Evolutionary conservation across 257 asterid genomes (phyloP), one percentile per base, ranked within the genome.

Genomic region (Nicotiana tomentosiformis): DNA sequence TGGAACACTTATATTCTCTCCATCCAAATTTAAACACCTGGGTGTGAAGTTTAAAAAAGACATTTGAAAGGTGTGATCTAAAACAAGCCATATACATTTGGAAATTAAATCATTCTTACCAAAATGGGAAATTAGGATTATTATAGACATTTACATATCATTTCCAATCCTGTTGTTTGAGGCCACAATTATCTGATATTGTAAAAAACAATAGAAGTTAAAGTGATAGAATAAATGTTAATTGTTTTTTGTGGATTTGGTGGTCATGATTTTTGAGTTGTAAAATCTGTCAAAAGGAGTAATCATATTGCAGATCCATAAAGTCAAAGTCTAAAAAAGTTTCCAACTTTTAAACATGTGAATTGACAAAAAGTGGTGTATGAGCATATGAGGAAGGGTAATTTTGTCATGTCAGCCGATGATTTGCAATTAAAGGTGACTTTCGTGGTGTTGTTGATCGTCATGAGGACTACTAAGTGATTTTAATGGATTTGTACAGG

Each of bases 401-500:
- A 20, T 81, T 79, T 83, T 84, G 87, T 84, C 60, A 77, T 60
- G 15, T 74, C 64, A 14, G 61, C 20, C 5, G 57, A 74, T 72
- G 61, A 1, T 49, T 72, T 72, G 61, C 61, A 72, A 23, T 6
- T 72, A 46, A 12, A 23, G 26, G 7, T 43, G 37, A 14, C 70
- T 65, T 65, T 65, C 9, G 15, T 65, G 39, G 46, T 77, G 56
- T 12, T 51, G 66, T 56, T 30, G 51, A 78, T 81, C 67, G 53
- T 51, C 46, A 26, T 37, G 61, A 35, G 29, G 12, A 68, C 68
- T 62, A 46, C 58, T 39, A 35, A 32, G 56, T 65, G 85, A 66
- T 82, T 82, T 82, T 86, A 70, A 62, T 83, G 80, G 39, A 39
- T 49, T 81, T 83, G 82, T 83, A 32, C 78, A 95, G 99, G 97